Evolutionary conservation across 768 basidiomycete species (phyloP), one percentile per base, ranked within the genome.

Genomic region (Dioszegia hungarica): DNA sequence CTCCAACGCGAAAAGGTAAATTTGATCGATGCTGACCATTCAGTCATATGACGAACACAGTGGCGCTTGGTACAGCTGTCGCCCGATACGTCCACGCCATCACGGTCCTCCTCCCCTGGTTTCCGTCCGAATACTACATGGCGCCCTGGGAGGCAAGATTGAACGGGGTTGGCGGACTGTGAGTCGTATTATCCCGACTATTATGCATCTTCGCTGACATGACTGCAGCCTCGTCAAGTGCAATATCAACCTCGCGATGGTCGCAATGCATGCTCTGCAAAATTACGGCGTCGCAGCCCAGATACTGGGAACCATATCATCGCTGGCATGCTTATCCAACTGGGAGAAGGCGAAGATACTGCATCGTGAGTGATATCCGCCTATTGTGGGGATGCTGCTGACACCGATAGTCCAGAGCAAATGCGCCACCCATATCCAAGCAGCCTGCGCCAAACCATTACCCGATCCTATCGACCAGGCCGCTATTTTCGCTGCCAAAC

Each of bases 181-280:
- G 27, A 54, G 52, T 54, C n/a, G n/a, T n/a, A n/a, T n/a, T n/a
- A n/a, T n/a, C n/a, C n/a, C n/a, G n/a, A n/a, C n/a, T n/a, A n/a
- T n/a, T n/a, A n/a, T n/a, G n/a, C n/a, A n/a, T n/a, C n/a, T n/a
- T n/a, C n/a, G n/a, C n/a, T n/a, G n/a, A n/a, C 9, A 31, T 50
- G 34, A 50, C 33, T 5, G 17, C 6, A 54, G 52, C 5, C 39
- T 54, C 2, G 39, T 41, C 24, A 24, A 33, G 20, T 54, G 52
- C 40, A 54, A 41, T 33, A 41, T 54, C 52, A 54, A 54, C 22
- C 39, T 54, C 8, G 52, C 31, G 9, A 31, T 54, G 5, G n/a
- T n/a, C n/a, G 38, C 52, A 17, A 3, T 46, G 9, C 12, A 29
- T n/a, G n/a, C 5, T 2, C 9, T 3, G 28, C 9, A 2, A 15